Base-by-base conservation (phyloP, 345 rosid species). In the Linum tenue region DNA sequence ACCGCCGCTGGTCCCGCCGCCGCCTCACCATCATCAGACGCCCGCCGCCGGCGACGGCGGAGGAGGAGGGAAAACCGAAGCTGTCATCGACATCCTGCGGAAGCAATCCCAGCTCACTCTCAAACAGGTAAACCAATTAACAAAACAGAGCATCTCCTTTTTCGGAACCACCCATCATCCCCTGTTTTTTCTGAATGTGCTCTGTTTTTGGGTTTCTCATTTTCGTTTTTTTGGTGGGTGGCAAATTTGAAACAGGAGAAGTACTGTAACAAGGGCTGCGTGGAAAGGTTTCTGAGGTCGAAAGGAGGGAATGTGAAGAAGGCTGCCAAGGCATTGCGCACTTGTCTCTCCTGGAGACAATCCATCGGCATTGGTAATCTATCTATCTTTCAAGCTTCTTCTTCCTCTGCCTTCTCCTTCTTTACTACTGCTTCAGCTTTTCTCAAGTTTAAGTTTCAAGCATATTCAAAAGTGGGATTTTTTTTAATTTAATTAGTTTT, bases 291-390 rank as follows among this genome's bases (percentile, higher is more conserved):
- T 72, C 66, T 94, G 69, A 84, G 73, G 66, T 83, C 85, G 3
- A 91, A 85, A 81, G 88, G 95, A 55, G 92, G 84, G 10, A 85
- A 72, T 55, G 91, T 87, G 59, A 94, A 87, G 84, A 94, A 87
- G 79, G 85, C 97, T 58, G 83, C 91, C 3, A 94, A 88, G 76
- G 84, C 81, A 66, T 79, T 94, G 39, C 71, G 86, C 56, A 79
- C 96, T 17, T 90, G 92, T 70, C 95, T 94, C 76, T 81, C 91
- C 22, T 94, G 99, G 99, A 89, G 96, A 78, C 88, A 85, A 61
- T 78, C 70, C 63, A 65, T 88, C 17, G 87, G 85, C 71, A 83
- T 71, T 37, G 99, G 97, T 92, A 75, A 39, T 39, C 59, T 41
- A 9, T 6, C 14, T 48, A 43, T 22, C 31, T 22, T n/a, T n/a